Conservation (phyloP, 192 early-diverging fungal genomes). For the Backusella mclennaniae region DNA sequence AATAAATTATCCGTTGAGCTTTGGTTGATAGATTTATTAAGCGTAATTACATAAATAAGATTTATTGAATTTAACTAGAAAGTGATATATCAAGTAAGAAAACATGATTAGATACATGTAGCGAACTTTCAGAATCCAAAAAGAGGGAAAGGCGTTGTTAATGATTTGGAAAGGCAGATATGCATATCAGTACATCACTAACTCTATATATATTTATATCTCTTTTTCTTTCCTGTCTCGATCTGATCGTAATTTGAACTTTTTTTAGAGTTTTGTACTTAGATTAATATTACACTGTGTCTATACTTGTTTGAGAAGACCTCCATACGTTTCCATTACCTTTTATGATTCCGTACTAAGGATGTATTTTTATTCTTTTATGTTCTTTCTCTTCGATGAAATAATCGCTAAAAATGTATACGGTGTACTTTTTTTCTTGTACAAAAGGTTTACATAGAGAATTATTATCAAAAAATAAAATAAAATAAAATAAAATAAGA, state of each 20-base stretch:
- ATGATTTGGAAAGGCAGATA: background rate
- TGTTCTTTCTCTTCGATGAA: background rate
- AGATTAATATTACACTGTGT: background rate
- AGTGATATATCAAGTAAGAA: background rate
- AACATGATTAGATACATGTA: background rate
- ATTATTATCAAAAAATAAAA: background rate
- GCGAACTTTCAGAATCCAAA: background rate
- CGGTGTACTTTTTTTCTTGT: background rate
- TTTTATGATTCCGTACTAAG: background rate
- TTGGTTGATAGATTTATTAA: background rate
- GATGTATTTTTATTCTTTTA: background rate
- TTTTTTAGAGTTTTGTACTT: background rate
- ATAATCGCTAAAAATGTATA: background rate
- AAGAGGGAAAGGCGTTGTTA: background rate
- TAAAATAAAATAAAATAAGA: background rate
- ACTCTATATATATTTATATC: background rate
- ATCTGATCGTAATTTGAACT: background rate
- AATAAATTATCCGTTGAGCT: background rate
- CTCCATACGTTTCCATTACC: background rate
- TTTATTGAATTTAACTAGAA: background rate
- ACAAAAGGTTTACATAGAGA: background rate
- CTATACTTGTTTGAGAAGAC: background rate
- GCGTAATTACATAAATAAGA: background rate
- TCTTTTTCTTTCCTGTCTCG: background rate
- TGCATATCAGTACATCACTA: background rate